These are phyloP conservation scores for Leptomonas seymouri DNA, from an alignment of 208 protist genomes.

Conservation along the genomic window DNA sequence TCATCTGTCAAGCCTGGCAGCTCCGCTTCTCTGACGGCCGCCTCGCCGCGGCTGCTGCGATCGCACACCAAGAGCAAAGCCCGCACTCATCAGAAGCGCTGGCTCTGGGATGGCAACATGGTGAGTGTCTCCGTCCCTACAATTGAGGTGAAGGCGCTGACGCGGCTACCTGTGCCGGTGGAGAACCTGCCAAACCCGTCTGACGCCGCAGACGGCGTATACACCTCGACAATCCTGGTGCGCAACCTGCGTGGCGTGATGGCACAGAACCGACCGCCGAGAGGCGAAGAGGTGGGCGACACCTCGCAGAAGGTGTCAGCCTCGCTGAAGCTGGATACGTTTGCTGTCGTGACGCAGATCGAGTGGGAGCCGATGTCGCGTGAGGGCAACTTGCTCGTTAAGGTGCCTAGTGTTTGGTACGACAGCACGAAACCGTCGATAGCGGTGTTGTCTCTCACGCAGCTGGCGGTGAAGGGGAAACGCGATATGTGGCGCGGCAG, in stretches of 20 bases:
- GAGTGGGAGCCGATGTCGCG: constrained; percentile 77
- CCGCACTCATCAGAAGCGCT: constrained; percentile 79
- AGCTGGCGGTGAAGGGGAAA: constrained; percentile 50
- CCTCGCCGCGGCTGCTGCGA: constrained; percentile 15
- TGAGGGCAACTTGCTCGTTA: constrained; percentile 59
- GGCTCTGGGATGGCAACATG: constrained; percentile 75
- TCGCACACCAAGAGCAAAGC: constrained; percentile 42
- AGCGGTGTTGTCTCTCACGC: constrained; percentile 55
- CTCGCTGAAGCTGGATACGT: constrained; percentile 61
- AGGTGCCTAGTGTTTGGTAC: constrained; percentile 60
- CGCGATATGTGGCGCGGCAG: constrained; percentile 54
- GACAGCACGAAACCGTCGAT: constrained; percentile 66
- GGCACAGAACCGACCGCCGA: constrained; percentile 55
- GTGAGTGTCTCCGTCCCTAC: constrained; percentile 64
- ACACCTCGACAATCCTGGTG: constrained; percentile 58
- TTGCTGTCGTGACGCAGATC: constrained; percentile 75
- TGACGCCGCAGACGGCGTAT: constrained; percentile 44
- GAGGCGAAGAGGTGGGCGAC: constrained; percentile 45
- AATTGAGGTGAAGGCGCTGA: constrained; percentile 73
- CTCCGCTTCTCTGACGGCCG: neutral
- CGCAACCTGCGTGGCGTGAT: constrained; percentile 58
- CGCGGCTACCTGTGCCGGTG: constrained; percentile 46
- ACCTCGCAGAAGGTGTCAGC: constrained; percentile 36
- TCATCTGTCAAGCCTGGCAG: constrained; percentile 5
- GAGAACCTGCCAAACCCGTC: constrained; percentile 43